Conservation (phyloP, 2,329 filamentous ascomycete genomes). For the Colletotrichum sojae region DNA sequence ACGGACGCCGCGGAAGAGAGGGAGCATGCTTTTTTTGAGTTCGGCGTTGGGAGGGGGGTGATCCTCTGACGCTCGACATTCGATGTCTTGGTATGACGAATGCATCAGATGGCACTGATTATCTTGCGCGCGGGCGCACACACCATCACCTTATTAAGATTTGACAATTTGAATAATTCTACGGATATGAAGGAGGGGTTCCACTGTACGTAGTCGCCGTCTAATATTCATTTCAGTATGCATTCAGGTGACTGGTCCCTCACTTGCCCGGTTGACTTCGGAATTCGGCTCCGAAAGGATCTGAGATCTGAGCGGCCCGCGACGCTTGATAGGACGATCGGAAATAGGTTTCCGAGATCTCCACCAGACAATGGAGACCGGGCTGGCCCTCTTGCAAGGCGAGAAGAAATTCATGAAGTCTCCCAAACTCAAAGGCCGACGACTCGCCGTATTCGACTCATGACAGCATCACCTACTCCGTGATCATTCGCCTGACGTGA, state of each 20-base stretch:
- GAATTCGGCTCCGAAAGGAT: constrained; percentile 17
- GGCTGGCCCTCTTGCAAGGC: background rate
- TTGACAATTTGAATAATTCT: no score
- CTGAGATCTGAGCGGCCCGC: background rate
- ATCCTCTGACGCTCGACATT: background rate
- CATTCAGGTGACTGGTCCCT: no score
- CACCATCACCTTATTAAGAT: background rate
- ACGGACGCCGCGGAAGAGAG: background rate
- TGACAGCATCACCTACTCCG: background rate
- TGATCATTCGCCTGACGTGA: background rate
- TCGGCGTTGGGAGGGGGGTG: no score
- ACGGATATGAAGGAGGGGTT: no score
- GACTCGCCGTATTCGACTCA: constrained; percentile 3
- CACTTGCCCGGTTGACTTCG: background rate
- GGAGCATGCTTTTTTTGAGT: background rate
- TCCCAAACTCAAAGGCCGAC: background rate
- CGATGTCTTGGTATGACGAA: background rate
- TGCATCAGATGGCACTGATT: background rate
- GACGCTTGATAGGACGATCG: constrained; percentile 23
- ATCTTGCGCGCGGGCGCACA: background rate
- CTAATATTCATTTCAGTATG: no score
- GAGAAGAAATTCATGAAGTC: background rate
- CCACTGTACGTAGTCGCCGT: no score
- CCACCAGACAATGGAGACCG: background rate
- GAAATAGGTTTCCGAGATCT: constrained; percentile 30